phyloP scores from a whole-genome alignment of 805 yeast species.

The Cyberlindnera euphorbiiphila region DNA sequence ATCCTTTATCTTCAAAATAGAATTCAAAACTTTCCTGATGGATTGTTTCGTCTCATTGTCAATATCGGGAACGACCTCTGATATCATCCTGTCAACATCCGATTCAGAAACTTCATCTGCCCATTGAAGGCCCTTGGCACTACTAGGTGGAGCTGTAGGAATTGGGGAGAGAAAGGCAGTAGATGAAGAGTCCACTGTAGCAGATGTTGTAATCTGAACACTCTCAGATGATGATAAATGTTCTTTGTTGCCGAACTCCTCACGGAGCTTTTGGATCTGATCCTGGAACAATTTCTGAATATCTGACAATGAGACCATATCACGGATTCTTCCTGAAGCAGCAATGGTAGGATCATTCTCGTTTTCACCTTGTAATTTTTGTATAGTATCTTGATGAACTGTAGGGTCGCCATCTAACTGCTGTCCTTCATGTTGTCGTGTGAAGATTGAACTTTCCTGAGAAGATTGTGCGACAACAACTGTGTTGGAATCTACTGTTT shows the following conservation, averaged over 20 bases:
- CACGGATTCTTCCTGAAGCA: constrained; percentile 3
- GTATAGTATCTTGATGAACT: too few species aligned
- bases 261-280: constrained; percentile 7
- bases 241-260: too few species aligned
- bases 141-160: too few species aligned
- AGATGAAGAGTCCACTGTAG: too few species aligned
- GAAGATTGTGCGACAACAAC: too few species aligned
- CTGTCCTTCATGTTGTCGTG: neutral
- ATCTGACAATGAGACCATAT: constrained; percentile 1
- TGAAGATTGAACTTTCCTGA: too few species aligned
- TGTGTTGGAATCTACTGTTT: too few species aligned
- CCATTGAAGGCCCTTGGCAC: too few species aligned
- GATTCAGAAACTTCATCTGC: neutral
- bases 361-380: neutral
- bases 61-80: constrained; percentile 6
- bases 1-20: constrained; percentile 7
- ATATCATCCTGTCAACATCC: constrained; percentile 8
- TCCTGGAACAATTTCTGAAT: constrained; percentile 12
- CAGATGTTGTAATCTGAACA: too few species aligned
- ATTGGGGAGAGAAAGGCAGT: too few species aligned
- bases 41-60: constrained; percentile 2
- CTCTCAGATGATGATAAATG: too few species aligned
- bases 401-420: too few species aligned
- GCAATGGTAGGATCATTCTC: neutral
- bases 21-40: constrained; percentile 9